Evolutionary conservation across 495 filamentous ascomycete genomes (phyloP).

Genomic region (Lophium mytilinum): DNA sequence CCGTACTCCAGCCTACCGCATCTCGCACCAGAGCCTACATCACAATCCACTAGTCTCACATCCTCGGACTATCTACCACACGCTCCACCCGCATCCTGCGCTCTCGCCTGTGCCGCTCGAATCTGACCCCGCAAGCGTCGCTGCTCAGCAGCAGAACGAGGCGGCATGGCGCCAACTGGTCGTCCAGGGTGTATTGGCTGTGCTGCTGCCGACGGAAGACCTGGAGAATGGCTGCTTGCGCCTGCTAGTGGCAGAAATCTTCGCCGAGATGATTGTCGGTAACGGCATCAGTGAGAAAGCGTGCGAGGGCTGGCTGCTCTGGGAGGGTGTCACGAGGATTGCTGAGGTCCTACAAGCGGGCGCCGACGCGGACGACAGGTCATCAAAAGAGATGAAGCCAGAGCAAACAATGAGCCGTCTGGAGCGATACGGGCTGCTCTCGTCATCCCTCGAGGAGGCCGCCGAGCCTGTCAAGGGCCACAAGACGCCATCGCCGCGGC

Average conservation of each 20-base stretch:
- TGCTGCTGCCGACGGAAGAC: conserved; percentile 86
- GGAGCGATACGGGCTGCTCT: conserved; percentile 34
- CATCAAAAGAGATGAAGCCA: conserved; percentile 11
- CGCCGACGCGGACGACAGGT: conserved; percentile 8
- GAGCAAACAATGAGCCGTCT: conserved; percentile 24
- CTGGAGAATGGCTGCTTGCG: conserved; percentile 78
- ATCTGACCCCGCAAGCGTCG: conserved; percentile 40
- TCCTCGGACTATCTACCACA: conserved; percentile 69
- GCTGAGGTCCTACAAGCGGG: conserved; percentile 32
- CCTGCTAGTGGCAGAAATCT: conserved; percentile 70
- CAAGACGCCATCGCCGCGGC: not conserved
- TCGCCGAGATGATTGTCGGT: conserved; percentile 78
- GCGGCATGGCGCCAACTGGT: conserved; percentile 71
- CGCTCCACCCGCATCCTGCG: conserved; percentile 68
- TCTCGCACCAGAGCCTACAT: conserved; percentile 40
- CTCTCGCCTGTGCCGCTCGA: conserved; percentile 65
- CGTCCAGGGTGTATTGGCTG: conserved; percentile 65
- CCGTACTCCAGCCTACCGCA: conserved; percentile 32
- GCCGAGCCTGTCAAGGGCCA: conserved; percentile 6
- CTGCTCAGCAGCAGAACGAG: conserved; percentile 67
- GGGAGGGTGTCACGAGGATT: conserved; percentile 66
- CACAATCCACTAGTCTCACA: conserved; percentile 50
- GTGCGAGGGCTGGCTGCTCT: conserved; percentile 80
- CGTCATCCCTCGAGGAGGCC: conserved; percentile 3
- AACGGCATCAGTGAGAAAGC: conserved; percentile 65